phyloP scores from a whole-genome alignment of 2,329 filamentous ascomycete species.

The Alternaria ethzedia region DNA sequence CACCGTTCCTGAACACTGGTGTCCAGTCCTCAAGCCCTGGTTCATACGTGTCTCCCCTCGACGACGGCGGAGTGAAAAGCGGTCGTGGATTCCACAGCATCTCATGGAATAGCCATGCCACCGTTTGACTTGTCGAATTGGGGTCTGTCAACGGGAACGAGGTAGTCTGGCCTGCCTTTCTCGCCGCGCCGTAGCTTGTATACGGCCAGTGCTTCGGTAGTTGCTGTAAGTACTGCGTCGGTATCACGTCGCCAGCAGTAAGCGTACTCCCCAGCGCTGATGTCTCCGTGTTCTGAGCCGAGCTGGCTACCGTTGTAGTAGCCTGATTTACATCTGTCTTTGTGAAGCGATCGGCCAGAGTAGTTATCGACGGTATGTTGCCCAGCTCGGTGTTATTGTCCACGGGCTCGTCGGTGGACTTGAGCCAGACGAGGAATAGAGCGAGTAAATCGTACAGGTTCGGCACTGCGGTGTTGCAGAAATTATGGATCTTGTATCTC shows the following conservation, averaged over 20 bases:
- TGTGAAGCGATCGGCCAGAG: neutral
- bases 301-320: neutral
- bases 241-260: neutral
- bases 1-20: neutral
- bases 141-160: neutral
- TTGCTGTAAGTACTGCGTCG: constrained; percentile 14
- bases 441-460: neutral
- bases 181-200: constrained; percentile 1
- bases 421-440: neutral
- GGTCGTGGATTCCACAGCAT: constrained; percentile 10
- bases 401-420: neutral
- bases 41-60: neutral
- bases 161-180: neutral
- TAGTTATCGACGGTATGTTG: neutral
- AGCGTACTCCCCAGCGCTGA: neutral
- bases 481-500: constrained; percentile 3
- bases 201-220: constrained; percentile 18
- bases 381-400: neutral
- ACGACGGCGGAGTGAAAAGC: constrained; percentile 1
- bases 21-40: constrained; percentile 2
- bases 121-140: neutral
- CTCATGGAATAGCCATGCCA: constrained; percentile 6
- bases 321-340: neutral
- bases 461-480: constrained; percentile 5
- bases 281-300: neutral